Conservation (phyloP, 371 early-diverging fungal genomes). For the Conidiobolus incongruus region DNA sequence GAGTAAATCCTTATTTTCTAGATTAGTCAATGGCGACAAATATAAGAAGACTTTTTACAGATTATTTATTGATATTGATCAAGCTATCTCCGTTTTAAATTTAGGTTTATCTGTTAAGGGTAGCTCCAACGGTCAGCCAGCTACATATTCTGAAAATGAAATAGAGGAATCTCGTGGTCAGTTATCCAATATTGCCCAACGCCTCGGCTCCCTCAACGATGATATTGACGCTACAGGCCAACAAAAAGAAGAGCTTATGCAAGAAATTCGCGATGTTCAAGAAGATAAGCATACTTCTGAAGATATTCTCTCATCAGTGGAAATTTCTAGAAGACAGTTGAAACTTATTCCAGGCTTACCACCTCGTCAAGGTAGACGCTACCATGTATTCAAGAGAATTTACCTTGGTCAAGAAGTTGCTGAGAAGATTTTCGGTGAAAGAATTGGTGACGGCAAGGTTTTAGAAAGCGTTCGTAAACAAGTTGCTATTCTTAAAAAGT, state of each 20-base stretch:
- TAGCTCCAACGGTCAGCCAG: too few species aligned
- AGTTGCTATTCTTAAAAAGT: conserved; percentile 1
- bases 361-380: conserved; percentile 1
- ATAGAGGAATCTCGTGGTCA: background rate
- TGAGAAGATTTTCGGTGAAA: too few species aligned
- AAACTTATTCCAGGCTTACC: background rate
- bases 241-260: background rate
- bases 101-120: background rate
- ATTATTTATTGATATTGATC: conserved; percentile 4
- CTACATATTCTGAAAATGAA: background rate
- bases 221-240: background rate
- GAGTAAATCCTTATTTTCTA: background rate
- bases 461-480: background rate
- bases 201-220: background rate
- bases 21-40: conserved; percentile 2
- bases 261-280: conserved; percentile 1
- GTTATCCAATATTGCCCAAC: background rate
- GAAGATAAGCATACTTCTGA: background rate
- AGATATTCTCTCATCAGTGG: conserved; percentile 1
- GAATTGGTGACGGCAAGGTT: background rate
- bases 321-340: background rate
- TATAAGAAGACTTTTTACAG: conserved; percentile 3
- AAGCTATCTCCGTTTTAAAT: conserved; percentile 1
- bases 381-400: background rate
- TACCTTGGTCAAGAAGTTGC: conserved; percentile 1